A percentile compares a stretch with the other conserved stretches of the same genome.
These are phyloP conservation scores for Acacia concinna DNA, from an alignment of 331 rosid genomes.

Conservation along the genomic window DNA sequence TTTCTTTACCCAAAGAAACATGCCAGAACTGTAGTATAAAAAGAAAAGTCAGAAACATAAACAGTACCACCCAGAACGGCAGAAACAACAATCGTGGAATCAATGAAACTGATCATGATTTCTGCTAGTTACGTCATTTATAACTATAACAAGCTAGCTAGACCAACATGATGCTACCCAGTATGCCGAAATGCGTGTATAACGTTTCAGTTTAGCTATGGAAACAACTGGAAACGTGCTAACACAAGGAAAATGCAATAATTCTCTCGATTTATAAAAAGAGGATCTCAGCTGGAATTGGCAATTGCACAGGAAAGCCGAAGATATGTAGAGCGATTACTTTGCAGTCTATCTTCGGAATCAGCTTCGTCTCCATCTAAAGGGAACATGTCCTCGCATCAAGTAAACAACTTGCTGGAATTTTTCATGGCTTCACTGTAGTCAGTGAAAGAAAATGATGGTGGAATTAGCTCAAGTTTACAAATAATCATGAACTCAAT, in stretches of 20 bases:
- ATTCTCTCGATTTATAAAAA: not conserved
- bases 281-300: not conserved
- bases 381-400: not conserved
- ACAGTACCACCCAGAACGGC: not conserved
- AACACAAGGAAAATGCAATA: not conserved
- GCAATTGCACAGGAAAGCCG: not conserved
- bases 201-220: not conserved
- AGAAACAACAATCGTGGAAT: not conserved
- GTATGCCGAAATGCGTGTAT: not conserved
- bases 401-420: not conserved
- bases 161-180: not conserved
- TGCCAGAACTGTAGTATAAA: not conserved
- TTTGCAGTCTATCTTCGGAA: not conserved
- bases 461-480: not conserved
- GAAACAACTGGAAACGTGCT: constrained; percentile 6
- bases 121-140: not conserved
- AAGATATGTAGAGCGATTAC: not conserved
- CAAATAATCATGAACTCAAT: not conserved
- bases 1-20: no score
- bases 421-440: not conserved
- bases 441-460: not conserved
- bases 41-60: not conserved
- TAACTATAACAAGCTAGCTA: not conserved
- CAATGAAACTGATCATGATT: not conserved
- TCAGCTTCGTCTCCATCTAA: not conserved